Percentiles rank a stretch among this genome's conserved stretches.
Evolutionary conservation across 495 filamentous ascomycete genomes (phyloP).

Genomic region (Filosporella fistucella): DNA sequence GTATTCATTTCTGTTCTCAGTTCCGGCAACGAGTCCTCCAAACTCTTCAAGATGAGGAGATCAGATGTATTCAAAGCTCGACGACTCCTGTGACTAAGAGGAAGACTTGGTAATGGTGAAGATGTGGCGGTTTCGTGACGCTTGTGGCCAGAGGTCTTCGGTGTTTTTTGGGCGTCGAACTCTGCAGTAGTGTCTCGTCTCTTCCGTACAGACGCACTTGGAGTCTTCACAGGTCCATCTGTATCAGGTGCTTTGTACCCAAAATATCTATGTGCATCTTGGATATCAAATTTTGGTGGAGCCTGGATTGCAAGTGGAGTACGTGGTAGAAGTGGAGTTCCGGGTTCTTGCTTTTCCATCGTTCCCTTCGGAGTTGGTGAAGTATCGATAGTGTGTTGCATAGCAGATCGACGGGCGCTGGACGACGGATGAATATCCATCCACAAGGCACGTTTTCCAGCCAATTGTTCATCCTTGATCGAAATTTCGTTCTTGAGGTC

Average conservation of each 20-base stretch:
- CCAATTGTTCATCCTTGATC: constrained; percentile 21
- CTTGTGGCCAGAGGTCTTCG: neutral
- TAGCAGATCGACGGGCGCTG: constrained; percentile 11
- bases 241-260: too few relatives aligned
- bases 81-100: neutral
- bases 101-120: neutral
- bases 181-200: neutral
- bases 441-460: constrained; percentile 22
- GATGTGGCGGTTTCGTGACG: too few relatives aligned
- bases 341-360: neutral
- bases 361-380: constrained; percentile 11
- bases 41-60: neutral
- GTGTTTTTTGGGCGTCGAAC: neutral
- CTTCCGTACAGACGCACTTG: neutral
- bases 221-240: too few relatives aligned
- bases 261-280: too few relatives aligned
- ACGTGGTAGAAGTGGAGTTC: neutral
- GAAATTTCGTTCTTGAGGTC: constrained; percentile 7
- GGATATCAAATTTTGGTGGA: too few relatives aligned
- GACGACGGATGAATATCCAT: constrained; percentile 12
- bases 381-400: constrained; percentile 10
- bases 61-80: neutral
- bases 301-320: neutral
- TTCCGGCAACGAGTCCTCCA: too few relatives aligned
- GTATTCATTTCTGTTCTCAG: too few relatives aligned